Evolutionary conservation across 306 rosid species (phyloP), one percentile per base, ranked within the genome.

Genomic region (Prunus mira): DNA sequence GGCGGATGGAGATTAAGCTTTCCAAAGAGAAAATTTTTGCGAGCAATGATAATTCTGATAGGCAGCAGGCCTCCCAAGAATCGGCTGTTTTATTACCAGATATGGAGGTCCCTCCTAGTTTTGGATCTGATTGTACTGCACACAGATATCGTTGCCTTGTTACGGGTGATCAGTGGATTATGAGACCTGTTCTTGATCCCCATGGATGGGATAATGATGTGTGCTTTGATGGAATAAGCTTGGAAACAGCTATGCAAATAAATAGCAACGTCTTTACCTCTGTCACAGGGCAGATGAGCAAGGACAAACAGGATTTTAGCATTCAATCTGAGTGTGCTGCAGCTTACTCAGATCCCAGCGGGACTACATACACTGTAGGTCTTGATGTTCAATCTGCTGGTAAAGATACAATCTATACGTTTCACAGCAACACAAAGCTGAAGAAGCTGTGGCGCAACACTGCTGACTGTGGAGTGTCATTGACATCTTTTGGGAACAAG

Each of bases 181-280:
- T 86, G 71, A 96, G 97, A 78, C 98, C 99, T 57, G 97, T 93
- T 86, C 93, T 89, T 82, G 98, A 96, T 80, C 90, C 92, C 73
- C 96, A 91, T 79, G 98, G 98, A 76, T 92, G 96, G 96, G 99
- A 96, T 88, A 97, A 92, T 20, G 99, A 96, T 81, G 93, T 89
- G 65, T 82, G 98, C 28, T 92, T 96, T 3, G 99, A 96, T 75
- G 99, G 99, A 74, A 52, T 96, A 83, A 89, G 90, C 83, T 71
- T 96, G 66, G 99, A 96, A 86, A 77, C 91, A 58, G 81, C 91
- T 72, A 67, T 69, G 34, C 91, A 87, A 67, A 68, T 96, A 74
- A 82, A 85, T 83, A 84, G 71, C 83, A 86, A 89, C 74, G 45
- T 81, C 66, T 83, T 76, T 76, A 83, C 90, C 86, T 79, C 91